Base-by-base conservation (phyloP, 352 stramenopile genomes). In the Blastocystis sp. region DNA sequence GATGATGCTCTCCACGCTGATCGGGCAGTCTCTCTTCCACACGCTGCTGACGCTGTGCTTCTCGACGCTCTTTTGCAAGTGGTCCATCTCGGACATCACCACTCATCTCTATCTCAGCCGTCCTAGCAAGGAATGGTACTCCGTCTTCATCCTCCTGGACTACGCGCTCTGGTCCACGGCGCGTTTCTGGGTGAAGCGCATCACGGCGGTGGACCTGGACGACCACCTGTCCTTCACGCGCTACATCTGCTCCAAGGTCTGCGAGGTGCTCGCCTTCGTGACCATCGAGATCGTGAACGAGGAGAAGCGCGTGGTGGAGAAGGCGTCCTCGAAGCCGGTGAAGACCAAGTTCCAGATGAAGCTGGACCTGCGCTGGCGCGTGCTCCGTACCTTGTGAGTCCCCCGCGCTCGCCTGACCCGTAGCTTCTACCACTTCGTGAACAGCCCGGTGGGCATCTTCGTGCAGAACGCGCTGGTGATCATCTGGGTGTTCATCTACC, bases 381-480 rank as follows among this genome's bases (percentile, higher is more conserved):
- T 85, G 10, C 6, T 85, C 10, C 59, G 61, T 0, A 41, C 66
- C n/a, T 85, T 85, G 74, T 85, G 66, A 24, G 10, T 2, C 31
- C 41, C 0, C 31, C 0, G 35, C 3, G 13, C 4, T 45, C 6
- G 1, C 2, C 33, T 70, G 10, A 66, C 12, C 21, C 19, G n/a
- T 85, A 85, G 74, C 74, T 51, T 85, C 13, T 85, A 85, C 41
- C 74, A 85, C 41, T 85, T 67, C 33, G 74, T 85, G 45, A 85
- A 85, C 37, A 67, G 41, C 39, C 74, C 74, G 31, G 74, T 85
- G 19, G 74, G 74, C 45, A 85, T 85, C 55, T 85, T 85, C 61
- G 60, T 85, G 29, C 74, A 85, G 74, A 85, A 85, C 61, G 51
- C 60, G 21, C 45, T 85, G 51, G 66, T 85, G 50, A 85, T 85